Evolutionary conservation across 139 green algal species (phyloP).

Genomic region (Chlorella sp.): DNA sequence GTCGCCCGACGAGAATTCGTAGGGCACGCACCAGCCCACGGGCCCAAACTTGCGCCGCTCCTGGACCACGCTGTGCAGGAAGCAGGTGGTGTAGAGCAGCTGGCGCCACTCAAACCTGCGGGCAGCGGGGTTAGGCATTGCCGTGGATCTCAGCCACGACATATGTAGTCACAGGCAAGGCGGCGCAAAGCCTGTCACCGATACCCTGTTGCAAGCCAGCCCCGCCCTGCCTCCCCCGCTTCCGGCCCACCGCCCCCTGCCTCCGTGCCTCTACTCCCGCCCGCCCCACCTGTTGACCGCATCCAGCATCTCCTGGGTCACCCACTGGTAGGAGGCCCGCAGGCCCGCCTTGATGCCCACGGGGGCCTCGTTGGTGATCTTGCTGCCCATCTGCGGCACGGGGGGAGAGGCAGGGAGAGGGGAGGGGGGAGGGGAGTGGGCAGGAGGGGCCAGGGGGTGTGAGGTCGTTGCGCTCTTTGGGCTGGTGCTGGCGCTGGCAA

Average conservation of each 20-base stretch:
- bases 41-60: constrained; percentile 95
- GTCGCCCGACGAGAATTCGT: constrained; percentile 96
- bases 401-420: not conserved
- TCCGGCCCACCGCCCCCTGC: too few relatives aligned
- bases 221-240: too few relatives aligned
- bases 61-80: constrained; percentile 90
- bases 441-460: not conserved
- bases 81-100: constrained; percentile 94
- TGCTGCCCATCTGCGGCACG: constrained; percentile 65
- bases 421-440: not conserved
- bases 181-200: not conserved
- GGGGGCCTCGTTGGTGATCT: constrained; percentile 91
- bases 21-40: constrained; percentile 96
- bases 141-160: too few relatives aligned
- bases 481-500: not conserved
- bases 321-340: constrained; percentile 84
- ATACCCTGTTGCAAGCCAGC: not conserved
- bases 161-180: too few relatives aligned
- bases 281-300: constrained; percentile 61
- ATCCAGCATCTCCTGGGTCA: constrained; percentile 91
- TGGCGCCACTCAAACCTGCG: constrained; percentile 84
- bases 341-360: constrained; percentile 93
- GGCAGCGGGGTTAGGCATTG: not conserved
- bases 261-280: not conserved
- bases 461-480: not conserved